Evolutionary conservation across 139 green algal species (phyloP).

Genomic region (Edaphochlamys debaryana): DNA sequence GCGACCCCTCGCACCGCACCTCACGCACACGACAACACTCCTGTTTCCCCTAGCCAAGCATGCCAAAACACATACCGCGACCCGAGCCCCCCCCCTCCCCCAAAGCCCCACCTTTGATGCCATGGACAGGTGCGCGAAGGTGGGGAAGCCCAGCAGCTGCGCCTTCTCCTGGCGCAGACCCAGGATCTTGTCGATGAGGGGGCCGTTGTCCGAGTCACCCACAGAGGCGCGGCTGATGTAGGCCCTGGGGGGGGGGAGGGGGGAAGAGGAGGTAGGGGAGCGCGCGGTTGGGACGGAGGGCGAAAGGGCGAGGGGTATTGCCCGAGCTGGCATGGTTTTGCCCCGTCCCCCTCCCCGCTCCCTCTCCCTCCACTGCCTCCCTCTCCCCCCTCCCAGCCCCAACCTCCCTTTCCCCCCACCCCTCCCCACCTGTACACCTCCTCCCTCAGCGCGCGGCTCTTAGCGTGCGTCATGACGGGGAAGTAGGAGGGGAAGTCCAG

Average conservation of each 20-base stretch:
- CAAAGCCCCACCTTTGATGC: slow-evolving; percentile 85
- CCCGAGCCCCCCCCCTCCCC: too few species aligned
- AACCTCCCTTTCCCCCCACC: not conserved
- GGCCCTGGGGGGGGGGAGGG: slow-evolving; percentile 48
- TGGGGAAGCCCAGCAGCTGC: slow-evolving; percentile 89
- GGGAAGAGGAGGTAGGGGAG: not conserved
- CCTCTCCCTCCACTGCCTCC: not conserved
- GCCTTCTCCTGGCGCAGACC: slow-evolving; percentile 82
- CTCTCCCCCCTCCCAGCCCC: too few species aligned
- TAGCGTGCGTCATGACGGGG: slow-evolving; percentile 87
- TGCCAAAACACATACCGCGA: too few species aligned
- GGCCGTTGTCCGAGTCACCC: slow-evolving; percentile 89
- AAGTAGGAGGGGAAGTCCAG: slow-evolving; percentile 94
- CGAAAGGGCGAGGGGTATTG: too few species aligned
- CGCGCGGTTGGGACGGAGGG: not conserved
- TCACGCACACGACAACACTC: too few species aligned
- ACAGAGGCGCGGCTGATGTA: slow-evolving; percentile 84
- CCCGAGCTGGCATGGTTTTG: too few species aligned
- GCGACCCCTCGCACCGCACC: too few species aligned
- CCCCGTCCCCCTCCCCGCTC: not conserved
- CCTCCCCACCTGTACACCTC: slow-evolving; percentile 85
- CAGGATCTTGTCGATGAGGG: slow-evolving; percentile 81
- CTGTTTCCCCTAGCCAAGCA: too few species aligned
- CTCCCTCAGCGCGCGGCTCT: slow-evolving; percentile 90
- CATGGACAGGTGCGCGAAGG: slow-evolving; percentile 88